These are phyloP conservation scores for Ustilago nuda DNA, from an alignment of 1,284 basidiomycete genomes.

Conservation along the genomic window DNA sequence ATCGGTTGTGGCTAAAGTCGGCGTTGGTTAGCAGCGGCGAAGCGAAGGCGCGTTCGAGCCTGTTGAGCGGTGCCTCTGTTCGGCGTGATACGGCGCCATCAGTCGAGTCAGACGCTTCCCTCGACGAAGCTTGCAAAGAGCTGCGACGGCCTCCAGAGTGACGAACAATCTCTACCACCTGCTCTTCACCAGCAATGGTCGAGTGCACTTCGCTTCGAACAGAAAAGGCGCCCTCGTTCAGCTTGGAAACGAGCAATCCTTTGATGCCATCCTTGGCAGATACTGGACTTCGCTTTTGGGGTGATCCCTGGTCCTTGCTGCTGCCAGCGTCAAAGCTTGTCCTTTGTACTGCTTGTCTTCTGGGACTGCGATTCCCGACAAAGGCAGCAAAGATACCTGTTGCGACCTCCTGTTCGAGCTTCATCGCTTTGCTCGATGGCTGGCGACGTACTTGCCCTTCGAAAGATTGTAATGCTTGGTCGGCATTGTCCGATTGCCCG, in stretches of 20 bases:
- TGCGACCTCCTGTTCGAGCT: conserved; percentile 39
- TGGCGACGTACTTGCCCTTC: conserved; percentile 23
- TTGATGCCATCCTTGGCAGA: not conserved
- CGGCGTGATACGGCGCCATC: not conserved
- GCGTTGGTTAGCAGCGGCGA: conserved; percentile 27
- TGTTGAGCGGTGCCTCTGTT: conserved; percentile 11
- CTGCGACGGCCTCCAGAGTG: conserved; percentile 7
- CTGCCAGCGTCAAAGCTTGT: conserved; percentile 12
- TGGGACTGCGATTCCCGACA: conserved; percentile 46
- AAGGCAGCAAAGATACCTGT: conserved; percentile 45
- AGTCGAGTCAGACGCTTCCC: conserved; percentile 2
- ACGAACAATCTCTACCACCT: conserved; percentile 31
- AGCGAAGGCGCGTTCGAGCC: conserved; percentile 40
- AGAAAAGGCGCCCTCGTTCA: conserved; percentile 24
- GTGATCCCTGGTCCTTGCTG: not conserved
- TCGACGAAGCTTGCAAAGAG: conserved; percentile 9
- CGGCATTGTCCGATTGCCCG: not conserved
- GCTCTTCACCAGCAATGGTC: conserved; percentile 11
- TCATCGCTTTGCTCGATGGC: conserved; percentile 36
- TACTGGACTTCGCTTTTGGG: not conserved
- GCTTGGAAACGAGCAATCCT: conserved; percentile 40
- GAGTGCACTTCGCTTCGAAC: conserved; percentile 20
- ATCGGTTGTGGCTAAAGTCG: conserved; percentile 17
- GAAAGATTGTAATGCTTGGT: not conserved
- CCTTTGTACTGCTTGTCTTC: conserved; percentile 25